A percentile compares a stretch with the other conserved stretches of the same genome.
These are phyloP conservation scores for Aspergillus sp. DNA, from an alignment of 2,329 filamentous ascomycete genomes.

Conservation along the genomic window DNA sequence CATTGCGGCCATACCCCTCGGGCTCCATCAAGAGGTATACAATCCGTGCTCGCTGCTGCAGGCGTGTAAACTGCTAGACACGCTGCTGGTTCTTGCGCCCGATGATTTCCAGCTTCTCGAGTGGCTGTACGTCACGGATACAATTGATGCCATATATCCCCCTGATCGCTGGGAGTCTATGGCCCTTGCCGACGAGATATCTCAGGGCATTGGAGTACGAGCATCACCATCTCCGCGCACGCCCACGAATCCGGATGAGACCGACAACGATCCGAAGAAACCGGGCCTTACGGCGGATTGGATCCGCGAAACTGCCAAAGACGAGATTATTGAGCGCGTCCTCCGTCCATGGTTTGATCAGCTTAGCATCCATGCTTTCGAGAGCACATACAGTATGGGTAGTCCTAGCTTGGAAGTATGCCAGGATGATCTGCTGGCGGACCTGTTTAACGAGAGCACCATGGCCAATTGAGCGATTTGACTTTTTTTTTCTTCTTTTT, in stretches of 20 bases:
- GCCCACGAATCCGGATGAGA: conserved; percentile 29
- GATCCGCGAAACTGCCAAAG: conserved; percentile 54
- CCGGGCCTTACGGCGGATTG: conserved; percentile 47
- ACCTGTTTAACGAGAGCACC: conserved; percentile 77
- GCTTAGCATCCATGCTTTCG: conserved; percentile 89
- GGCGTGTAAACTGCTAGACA: conserved; percentile 88
- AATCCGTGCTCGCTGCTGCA: conserved; percentile 77
- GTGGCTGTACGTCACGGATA: conserved; percentile 97
- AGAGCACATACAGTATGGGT: conserved; percentile 86
- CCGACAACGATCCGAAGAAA: conserved; percentile 32
- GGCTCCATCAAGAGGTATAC: conserved; percentile 72
- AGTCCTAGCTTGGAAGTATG: conserved; percentile 65
- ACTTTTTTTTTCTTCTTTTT: neutral
- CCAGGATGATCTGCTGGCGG: conserved; percentile 63
- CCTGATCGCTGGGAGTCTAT: conserved; percentile 66
- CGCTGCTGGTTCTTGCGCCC: conserved; percentile 79
- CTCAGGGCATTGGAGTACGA: conserved; percentile 66
- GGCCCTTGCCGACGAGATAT: conserved; percentile 80
- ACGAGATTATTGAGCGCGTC: conserved; percentile 71
- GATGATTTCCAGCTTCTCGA: conserved; percentile 98
- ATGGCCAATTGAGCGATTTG: conserved; percentile 38
- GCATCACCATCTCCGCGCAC: conserved; percentile 24
- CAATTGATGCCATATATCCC: conserved; percentile 90
- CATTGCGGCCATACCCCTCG: conserved; percentile 70
- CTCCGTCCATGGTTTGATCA: conserved; percentile 87